Percentiles rank a stretch among this genome's conserved stretches.
Conservation (phyloP, 164 flowering plant genomes). For the Annona squamosa region DNA sequence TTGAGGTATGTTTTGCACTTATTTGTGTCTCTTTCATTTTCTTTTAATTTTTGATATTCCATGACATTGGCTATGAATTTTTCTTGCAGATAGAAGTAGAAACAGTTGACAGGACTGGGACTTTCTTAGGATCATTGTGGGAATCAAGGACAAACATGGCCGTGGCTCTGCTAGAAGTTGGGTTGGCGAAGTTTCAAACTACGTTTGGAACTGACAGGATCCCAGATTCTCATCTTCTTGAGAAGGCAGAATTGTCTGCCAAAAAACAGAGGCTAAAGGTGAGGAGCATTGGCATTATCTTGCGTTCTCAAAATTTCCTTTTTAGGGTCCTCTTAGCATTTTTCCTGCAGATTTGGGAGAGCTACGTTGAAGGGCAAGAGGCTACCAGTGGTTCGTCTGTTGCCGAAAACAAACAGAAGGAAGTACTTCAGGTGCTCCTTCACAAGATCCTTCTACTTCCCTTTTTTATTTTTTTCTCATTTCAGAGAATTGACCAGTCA, state of each 20-base stretch:
- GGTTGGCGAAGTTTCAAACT: slow-evolving; percentile 77
- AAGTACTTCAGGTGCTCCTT: slow-evolving; percentile 65
- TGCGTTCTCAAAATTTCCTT: neutral
- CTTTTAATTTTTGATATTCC: neutral
- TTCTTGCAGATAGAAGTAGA: slow-evolving; percentile 80
- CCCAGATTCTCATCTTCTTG: slow-evolving; percentile 73
- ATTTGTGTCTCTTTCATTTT: neutral
- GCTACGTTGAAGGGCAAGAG: slow-evolving; percentile 90
- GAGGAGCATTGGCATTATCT: slow-evolving; percentile 8
- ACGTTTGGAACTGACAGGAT: slow-evolving; percentile 74
- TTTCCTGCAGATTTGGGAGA: slow-evolving; percentile 81
- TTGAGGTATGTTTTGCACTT: slow-evolving; percentile 55
- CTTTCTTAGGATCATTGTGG: slow-evolving; percentile 95
- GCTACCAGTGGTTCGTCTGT: slow-evolving; percentile 45
- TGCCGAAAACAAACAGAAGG: slow-evolving; percentile 50
- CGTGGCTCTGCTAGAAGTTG: slow-evolving; percentile 73
- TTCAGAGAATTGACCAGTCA: neutral
- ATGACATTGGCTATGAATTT: neutral
- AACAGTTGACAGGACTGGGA: slow-evolving; percentile 92
- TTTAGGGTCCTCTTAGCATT: neutral
- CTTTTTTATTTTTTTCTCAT: neutral
- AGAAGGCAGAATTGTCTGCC: slow-evolving; percentile 78
- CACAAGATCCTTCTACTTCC: neutral
- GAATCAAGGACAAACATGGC: slow-evolving; percentile 74
- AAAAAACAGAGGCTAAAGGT: slow-evolving; percentile 76